Evolutionary conservation across 2,329 filamentous ascomycete genomes (phyloP).

Genomic region (Chrysosporium queenslandicum): DNA sequence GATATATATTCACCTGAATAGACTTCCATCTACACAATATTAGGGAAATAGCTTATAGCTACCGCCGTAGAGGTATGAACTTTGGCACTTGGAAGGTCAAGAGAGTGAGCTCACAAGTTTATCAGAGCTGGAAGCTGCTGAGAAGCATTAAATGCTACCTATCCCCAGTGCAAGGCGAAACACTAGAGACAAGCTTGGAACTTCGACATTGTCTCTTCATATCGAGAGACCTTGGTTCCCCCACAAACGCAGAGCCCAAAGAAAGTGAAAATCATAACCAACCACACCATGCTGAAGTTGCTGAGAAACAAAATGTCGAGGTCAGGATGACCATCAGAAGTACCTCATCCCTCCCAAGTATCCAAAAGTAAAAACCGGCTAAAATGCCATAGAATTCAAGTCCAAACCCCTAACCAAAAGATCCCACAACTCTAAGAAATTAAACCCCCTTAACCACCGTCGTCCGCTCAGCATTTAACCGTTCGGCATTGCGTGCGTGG

Average conservation of each 20-base stretch:
- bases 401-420: too few species aligned
- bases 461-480: constrained; percentile 85
- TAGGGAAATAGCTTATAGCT: too few species aligned
- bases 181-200: neutral
- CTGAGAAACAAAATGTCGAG: neutral
- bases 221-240: neutral
- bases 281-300: constrained; percentile 8
- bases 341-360: neutral
- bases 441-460: constrained; percentile 88
- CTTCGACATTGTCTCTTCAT: neutral
- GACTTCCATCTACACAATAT: too few species aligned
- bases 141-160: too few species aligned
- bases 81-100: too few species aligned
- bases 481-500: constrained; percentile 84
- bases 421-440: constrained; percentile 1
- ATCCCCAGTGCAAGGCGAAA: neutral
- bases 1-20: too few species aligned
- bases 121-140: neutral
- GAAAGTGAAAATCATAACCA: neutral
- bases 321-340: neutral
- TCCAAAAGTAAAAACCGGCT: neutral
- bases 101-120: too few species aligned
- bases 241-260: neutral
- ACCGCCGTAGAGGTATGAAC: too few species aligned
- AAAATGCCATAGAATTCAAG: neutral